phyloP scores from a whole-genome alignment of 306 rosid species.

The Morella rubra region DNA sequence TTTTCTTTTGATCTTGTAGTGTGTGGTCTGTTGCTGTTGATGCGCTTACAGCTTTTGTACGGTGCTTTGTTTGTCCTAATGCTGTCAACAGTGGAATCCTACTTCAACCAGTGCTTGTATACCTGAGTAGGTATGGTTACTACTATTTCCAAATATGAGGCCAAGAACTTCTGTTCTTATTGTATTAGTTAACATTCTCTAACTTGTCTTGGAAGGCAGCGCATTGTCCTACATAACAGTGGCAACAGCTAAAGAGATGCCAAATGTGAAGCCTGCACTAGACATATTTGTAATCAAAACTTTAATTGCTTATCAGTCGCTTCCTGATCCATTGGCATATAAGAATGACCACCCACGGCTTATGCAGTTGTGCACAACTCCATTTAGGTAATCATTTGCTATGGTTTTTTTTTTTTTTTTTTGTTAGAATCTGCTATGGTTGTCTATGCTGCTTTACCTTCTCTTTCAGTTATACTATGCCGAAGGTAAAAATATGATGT shows the following conservation, averaged over 20 bases:
- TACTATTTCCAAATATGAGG: conserved; percentile 14
- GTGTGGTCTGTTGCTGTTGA: conserved; percentile 95
- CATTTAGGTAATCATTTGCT: conserved; percentile 66
- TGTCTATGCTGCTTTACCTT: conserved; percentile 17
- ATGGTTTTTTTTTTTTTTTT: neutral
- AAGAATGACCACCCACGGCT: conserved; percentile 76
- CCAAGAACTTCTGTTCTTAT: conserved; percentile 13
- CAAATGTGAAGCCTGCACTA: conserved; percentile 59
- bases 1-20: conserved; percentile 39
- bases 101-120: conserved; percentile 89
- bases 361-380: conserved; percentile 79
- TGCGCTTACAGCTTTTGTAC: conserved; percentile 83
- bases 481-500: conserved; percentile 7
- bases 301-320: conserved; percentile 81
- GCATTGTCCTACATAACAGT: conserved; percentile 68
- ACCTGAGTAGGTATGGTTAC: conserved; percentile 75
- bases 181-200: conserved; percentile 21
- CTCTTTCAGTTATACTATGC: conserved; percentile 13
- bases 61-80: conserved; percentile 68
- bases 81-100: conserved; percentile 55
- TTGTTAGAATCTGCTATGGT: neutral
- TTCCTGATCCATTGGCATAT: conserved; percentile 80
- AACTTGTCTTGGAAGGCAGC: conserved; percentile 55
- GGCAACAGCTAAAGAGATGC: conserved; percentile 61
- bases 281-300: conserved; percentile 64